Conservation (phyloP, 2,329 filamentous ascomycete species). For the Aspergillus brasiliensis region DNA sequence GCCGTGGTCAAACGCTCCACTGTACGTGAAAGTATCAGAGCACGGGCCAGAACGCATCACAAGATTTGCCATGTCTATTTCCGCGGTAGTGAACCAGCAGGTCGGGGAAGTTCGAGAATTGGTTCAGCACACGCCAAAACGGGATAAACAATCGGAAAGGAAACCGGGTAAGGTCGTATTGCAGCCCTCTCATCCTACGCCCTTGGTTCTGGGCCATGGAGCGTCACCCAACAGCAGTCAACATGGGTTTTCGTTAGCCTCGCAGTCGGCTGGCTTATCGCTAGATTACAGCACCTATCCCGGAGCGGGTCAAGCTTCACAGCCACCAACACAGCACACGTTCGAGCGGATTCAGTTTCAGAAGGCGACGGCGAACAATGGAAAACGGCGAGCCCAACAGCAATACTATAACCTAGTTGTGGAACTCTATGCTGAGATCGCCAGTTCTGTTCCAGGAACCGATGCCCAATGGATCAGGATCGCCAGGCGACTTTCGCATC, state of each 20-base stretch:
- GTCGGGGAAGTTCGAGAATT: slow-evolving; percentile 77
- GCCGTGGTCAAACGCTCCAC: slow-evolving; percentile 60
- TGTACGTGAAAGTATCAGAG: slow-evolving; percentile 57
- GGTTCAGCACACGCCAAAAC: slow-evolving; percentile 87
- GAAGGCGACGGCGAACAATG: slow-evolving; percentile 90
- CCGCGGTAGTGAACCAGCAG: slow-evolving; percentile 76
- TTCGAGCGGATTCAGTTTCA: slow-evolving; percentile 96
- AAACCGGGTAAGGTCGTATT: slow-evolving; percentile 71
- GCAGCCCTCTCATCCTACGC: slow-evolving; percentile 64
- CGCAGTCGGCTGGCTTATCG: slow-evolving; percentile 29
- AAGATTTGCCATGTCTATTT: slow-evolving; percentile 80
- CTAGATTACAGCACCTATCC: slow-evolving; percentile 40
- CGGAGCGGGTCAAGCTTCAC: slow-evolving; percentile 33
- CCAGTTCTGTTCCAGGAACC: slow-evolving; percentile 39
- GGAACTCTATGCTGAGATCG: slow-evolving; percentile 74
- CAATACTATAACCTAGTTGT: slow-evolving; percentile 92
- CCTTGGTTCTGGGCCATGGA: slow-evolving; percentile 34
- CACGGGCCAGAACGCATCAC: slow-evolving; percentile 61
- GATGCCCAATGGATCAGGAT: slow-evolving; percentile 68
- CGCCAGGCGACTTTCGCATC: slow-evolving; percentile 71
- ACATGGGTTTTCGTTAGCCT: slow-evolving; percentile 28
- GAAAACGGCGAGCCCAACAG: slow-evolving; percentile 84
- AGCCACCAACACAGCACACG: slow-evolving; percentile 54
- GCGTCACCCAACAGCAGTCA: slow-evolving; percentile 26
- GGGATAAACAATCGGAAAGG: slow-evolving; percentile 81